Percentiles rank a stretch among this genome's conserved stretches.
Evolutionary conservation across 805 yeast species (phyloP).

Genomic region (Blastobotrys terrestris): DNA sequence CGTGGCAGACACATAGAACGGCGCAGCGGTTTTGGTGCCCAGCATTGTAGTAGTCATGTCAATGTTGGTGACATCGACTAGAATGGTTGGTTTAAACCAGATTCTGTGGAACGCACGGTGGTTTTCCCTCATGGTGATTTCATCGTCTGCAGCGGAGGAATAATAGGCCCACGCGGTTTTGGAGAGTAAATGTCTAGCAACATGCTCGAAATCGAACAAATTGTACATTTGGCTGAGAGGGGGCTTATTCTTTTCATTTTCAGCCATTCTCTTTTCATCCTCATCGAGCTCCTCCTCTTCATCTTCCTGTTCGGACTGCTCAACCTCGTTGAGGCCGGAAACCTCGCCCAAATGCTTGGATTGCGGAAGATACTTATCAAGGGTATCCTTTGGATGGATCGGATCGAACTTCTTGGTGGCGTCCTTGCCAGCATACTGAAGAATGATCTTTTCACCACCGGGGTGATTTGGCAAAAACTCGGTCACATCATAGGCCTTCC

Average conservation of each 20-base stretch:
- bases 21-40: constrained; percentile 63
- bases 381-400: constrained; percentile 83
- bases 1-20: constrained; percentile 87
- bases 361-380: constrained; percentile 52
- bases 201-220: constrained; percentile 77
- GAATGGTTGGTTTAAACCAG: constrained; percentile 76
- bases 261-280: constrained; percentile 40
- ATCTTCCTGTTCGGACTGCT: constrained; percentile 8
- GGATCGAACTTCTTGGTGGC: constrained; percentile 84
- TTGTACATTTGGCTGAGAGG: constrained; percentile 65
- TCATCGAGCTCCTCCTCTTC: constrained; percentile 35
- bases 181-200: constrained; percentile 74
- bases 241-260: constrained; percentile 50
- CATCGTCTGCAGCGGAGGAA: constrained; percentile 90
- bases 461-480: constrained; percentile 54
- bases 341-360: constrained; percentile 54
- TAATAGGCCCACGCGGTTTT: constrained; percentile 89
- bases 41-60: constrained; percentile 68
- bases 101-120: constrained; percentile 84
- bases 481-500: constrained; percentile 72
- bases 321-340: constrained; percentile 20
- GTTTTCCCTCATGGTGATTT: constrained; percentile 81
- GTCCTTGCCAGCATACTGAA: constrained; percentile 62
- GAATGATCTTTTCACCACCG: constrained; percentile 51
- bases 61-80: constrained; percentile 73